phyloP scores from a whole-genome alignment of 768 basidiomycete genomes.

The Suillus fuscotomentosus region DNA sequence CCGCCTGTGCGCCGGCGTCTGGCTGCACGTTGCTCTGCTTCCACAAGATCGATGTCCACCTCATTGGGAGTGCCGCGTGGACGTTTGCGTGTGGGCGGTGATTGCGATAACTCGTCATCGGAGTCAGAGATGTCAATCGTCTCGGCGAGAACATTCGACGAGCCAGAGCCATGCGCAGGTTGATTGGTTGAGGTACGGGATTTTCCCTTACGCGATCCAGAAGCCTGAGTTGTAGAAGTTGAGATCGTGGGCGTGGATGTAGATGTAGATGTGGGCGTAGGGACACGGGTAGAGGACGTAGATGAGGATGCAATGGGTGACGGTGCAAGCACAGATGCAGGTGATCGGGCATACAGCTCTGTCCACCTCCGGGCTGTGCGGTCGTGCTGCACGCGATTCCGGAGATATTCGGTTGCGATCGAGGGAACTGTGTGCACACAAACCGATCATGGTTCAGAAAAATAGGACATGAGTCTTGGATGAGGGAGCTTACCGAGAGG shows the following conservation, averaged over 20 bases:
- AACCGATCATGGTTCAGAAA: background rate
- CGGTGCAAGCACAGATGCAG: slow-evolving; percentile 26
- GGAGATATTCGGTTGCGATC: slow-evolving; percentile 68
- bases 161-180: slow-evolving; percentile 12
- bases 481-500: slow-evolving; percentile 54
- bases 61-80: slow-evolving; percentile 24
- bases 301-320: background rate
- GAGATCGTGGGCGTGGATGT: background rate
- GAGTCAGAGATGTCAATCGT: slow-evolving; percentile 32
- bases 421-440: slow-evolving; percentile 53
- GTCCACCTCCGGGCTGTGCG: slow-evolving; percentile 79
- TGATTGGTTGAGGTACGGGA: slow-evolving; percentile 20
- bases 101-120: slow-evolving; percentile 22
- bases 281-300: background rate
- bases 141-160: slow-evolving; percentile 8
- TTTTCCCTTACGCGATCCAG: slow-evolving; percentile 34
- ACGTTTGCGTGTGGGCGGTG: slow-evolving; percentile 27
- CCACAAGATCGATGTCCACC: slow-evolving; percentile 31
- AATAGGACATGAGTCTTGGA: background rate
- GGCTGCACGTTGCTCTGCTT: slow-evolving; percentile 25
- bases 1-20: slow-evolving; percentile 22
- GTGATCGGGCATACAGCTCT: slow-evolving; percentile 60
- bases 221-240: background rate
- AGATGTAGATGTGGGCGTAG: background rate
- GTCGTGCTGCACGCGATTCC: slow-evolving; percentile 71